Evolutionary conservation across 2,329 filamentous ascomycete species (phyloP).

Genomic region (Cladosporium phlei): DNA sequence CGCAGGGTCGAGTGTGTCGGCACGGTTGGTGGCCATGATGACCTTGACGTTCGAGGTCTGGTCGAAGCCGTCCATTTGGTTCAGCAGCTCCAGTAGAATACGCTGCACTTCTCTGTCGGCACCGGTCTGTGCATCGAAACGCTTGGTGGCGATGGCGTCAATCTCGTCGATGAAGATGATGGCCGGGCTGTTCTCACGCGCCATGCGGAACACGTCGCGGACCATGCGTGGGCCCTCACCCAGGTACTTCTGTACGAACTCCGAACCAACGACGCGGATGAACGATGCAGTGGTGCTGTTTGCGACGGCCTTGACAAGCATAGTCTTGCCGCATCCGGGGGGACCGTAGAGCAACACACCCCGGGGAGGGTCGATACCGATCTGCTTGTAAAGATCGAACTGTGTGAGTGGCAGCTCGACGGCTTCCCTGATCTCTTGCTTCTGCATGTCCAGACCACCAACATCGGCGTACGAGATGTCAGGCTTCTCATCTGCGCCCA

Average conservation of each 20-base stretch:
- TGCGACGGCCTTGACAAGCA: conserved; percentile 96
- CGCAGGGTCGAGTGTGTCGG: conserved; percentile 92
- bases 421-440: conserved; percentile 97
- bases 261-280: conserved; percentile 94
- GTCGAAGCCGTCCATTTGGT: conserved; percentile 99
- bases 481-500: conserved; percentile 93
- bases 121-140: conserved; percentile 97
- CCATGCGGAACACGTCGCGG: conserved; percentile 98
- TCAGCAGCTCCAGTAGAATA: conserved; percentile 93
- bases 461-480: conserved; percentile 98
- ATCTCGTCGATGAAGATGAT: conserved; percentile 99
- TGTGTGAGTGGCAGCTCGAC: conserved; percentile 95
- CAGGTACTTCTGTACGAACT: conserved; percentile 98
- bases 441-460: conserved; percentile 97
- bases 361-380: conserved; percentile 95
- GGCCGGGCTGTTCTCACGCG: conserved; percentile 91
- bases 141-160: conserved; percentile 97
- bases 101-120: conserved; percentile 97
- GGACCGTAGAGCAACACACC: conserved; percentile 95
- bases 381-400: conserved; percentile 98
- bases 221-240: conserved; percentile 98
- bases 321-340: conserved; percentile 92
- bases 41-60: conserved; percentile 99
- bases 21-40: conserved; percentile 99
- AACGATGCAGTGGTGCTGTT: conserved; percentile 98